Evolutionary conservation across 1,139 yeast genomes (phyloP).

Genomic region (Nakaseomyces bracarensis): DNA sequence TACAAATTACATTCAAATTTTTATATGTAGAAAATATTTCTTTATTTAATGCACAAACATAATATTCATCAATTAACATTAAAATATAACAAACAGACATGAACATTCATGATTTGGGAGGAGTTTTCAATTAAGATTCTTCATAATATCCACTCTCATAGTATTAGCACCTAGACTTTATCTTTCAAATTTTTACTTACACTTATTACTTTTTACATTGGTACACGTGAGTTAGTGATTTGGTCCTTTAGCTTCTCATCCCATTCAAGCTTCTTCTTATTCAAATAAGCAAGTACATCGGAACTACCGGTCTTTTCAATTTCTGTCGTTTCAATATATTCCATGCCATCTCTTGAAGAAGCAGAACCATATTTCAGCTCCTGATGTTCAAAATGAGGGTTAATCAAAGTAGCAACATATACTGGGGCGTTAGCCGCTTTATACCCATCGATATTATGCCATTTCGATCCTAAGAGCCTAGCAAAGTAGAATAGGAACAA

Average conservation of each 20-base stretch:
- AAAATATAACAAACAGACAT: background rate
- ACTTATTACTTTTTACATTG: conserved; percentile 13
- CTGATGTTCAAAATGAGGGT: conserved; percentile 40
- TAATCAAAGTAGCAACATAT: conserved; percentile 45
- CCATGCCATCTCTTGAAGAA: conserved; percentile 53
- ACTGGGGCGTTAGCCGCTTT: conserved; percentile 83
- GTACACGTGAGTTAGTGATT: conserved; percentile 46
- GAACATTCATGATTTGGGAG: no score
- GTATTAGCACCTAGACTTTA: no score
- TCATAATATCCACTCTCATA: no score
- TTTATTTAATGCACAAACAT: background rate
- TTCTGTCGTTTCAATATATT: conserved; percentile 46
- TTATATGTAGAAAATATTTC: background rate
- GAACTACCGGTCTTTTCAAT: conserved; percentile 57
- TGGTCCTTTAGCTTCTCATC: conserved; percentile 63
- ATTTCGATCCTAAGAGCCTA: conserved; percentile 69
- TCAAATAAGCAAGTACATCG: conserved; percentile 56
- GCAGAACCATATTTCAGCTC: conserved; percentile 69
- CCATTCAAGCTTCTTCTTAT: conserved; percentile 52
- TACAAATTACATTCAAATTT: background rate
- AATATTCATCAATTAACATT: no score
- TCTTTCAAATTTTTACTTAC: background rate
- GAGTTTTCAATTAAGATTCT: no score
- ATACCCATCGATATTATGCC: conserved; percentile 84
- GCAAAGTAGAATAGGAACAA: conserved; percentile 74